A percentile compares a stretch with the other conserved stretches of the same genome.
Evolutionary conservation across 176 grass and related monocot species (phyloP).

Genomic region (Chrysopogon serrulatus): DNA sequence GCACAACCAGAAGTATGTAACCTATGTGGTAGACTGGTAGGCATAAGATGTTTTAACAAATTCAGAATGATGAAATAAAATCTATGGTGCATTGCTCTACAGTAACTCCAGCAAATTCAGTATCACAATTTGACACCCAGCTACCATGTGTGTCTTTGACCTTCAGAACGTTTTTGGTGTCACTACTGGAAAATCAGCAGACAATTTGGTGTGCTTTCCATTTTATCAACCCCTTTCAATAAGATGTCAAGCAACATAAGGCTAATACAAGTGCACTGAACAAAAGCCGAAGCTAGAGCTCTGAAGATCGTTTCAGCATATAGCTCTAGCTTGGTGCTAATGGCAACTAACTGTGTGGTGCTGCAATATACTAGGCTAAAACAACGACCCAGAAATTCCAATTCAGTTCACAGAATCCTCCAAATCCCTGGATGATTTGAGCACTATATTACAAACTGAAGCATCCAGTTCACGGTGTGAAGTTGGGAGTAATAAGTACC

Average conservation of each 20-base stretch:
- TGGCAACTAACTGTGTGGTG: not conserved
- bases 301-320: not conserved
- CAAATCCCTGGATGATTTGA: not conserved
- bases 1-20: not conserved
- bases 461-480: not conserved
- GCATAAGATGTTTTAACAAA: not conserved
- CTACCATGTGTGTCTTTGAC: not conserved
- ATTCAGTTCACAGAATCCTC: not conserved
- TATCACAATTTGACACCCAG: not conserved
- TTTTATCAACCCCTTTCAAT: not conserved
- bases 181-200: not conserved
- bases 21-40: not conserved
- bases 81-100: not conserved
- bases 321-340: not conserved
- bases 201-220: not conserved
- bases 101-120: not conserved
- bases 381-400: not conserved
- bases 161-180: not conserved
- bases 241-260: not conserved
- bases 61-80: not conserved
- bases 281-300: not conserved
- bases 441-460: not conserved
- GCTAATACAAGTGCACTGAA: not conserved
- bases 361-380: not conserved
- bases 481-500: conserved; percentile 8